phyloP scores from a whole-genome alignment of 495 filamentous ascomycete genomes.

The Neurospora sp. region DNA sequence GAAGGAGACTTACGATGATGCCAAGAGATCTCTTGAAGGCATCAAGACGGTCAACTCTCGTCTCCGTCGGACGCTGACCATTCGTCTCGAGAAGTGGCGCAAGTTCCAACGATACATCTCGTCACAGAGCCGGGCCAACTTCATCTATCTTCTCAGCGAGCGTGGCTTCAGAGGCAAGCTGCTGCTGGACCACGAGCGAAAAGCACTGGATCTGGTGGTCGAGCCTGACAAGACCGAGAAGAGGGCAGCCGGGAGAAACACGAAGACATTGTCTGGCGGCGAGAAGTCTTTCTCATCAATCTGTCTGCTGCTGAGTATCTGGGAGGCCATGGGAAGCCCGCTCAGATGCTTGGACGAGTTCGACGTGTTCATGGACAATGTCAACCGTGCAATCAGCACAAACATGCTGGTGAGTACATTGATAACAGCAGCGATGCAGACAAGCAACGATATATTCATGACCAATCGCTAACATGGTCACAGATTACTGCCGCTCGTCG shows the following conservation, averaged over 20 bases:
- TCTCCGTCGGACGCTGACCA: constrained; percentile 54
- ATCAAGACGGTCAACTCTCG: constrained; percentile 43
- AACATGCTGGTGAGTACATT: constrained; percentile 72
- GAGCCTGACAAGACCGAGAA: constrained; percentile 68
- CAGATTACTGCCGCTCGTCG: constrained; percentile 75
- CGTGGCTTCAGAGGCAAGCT: constrained; percentile 79
- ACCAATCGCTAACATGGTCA: not conserved
- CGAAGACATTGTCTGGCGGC: constrained; percentile 87
- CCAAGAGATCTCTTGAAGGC: constrained; percentile 27
- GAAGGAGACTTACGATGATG: constrained; percentile 26
- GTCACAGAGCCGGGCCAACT: constrained; percentile 70
- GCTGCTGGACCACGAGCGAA: constrained; percentile 61
- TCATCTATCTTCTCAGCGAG: constrained; percentile 79
- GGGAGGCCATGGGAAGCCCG: constrained; percentile 97
- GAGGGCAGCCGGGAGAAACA: constrained; percentile 57
- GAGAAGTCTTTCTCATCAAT: constrained; percentile 98
- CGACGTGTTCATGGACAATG: constrained; percentile 98
- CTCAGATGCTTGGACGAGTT: constrained; percentile 96
- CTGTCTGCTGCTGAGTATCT: constrained; percentile 81
- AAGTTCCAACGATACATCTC: constrained; percentile 77
- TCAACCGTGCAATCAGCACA: constrained; percentile 88
- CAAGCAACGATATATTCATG: not conserved
- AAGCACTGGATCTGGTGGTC: constrained; percentile 68
- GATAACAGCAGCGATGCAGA: not conserved
- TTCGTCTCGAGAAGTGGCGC: constrained; percentile 67